phyloP scores from a whole-genome alignment of 441 rosid species.

The Populus hybrid region DNA sequence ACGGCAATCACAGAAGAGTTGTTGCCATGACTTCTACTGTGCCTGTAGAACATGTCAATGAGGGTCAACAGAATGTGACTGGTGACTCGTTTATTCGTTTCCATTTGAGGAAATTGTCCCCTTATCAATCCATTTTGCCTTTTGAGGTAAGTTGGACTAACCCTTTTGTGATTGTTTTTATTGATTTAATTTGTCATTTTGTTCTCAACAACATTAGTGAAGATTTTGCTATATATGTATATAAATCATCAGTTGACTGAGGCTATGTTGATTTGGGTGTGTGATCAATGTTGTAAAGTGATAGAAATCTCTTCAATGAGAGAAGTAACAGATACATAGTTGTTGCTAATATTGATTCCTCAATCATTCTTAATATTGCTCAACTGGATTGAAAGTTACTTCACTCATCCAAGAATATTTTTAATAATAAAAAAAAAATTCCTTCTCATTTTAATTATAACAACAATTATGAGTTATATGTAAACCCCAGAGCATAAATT shows the following conservation, averaged over 20 bases:
- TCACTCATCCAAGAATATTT: background rate
- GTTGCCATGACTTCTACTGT: slow-evolving; percentile 46
- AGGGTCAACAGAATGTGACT: slow-evolving; percentile 33
- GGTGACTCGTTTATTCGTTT: slow-evolving; percentile 80
- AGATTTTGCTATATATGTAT: background rate
- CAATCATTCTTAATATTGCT: background rate
- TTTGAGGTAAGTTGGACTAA: slow-evolving; percentile 53
- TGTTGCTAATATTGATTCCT: background rate
- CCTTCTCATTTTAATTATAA: background rate
- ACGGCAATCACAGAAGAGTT: slow-evolving; percentile 26
- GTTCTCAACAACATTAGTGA: background rate
- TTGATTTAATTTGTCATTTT: background rate
- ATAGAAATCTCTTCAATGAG: background rate
- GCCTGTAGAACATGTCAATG: slow-evolving; percentile 42
- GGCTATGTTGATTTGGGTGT: background rate
- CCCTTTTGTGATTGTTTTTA: background rate
- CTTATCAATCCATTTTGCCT: slow-evolving; percentile 88
- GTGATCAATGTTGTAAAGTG: background rate
- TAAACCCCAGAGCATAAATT: too few species aligned
- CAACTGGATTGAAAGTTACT: background rate
- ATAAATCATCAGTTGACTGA: background rate
- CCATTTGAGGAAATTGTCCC: slow-evolving; percentile 67
- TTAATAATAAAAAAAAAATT: too few species aligned
- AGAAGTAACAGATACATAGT: background rate
- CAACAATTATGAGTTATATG: background rate